Conservation (phyloP, 2,329 filamentous ascomycete genomes). For the Hypomyces perniciosus region DNA sequence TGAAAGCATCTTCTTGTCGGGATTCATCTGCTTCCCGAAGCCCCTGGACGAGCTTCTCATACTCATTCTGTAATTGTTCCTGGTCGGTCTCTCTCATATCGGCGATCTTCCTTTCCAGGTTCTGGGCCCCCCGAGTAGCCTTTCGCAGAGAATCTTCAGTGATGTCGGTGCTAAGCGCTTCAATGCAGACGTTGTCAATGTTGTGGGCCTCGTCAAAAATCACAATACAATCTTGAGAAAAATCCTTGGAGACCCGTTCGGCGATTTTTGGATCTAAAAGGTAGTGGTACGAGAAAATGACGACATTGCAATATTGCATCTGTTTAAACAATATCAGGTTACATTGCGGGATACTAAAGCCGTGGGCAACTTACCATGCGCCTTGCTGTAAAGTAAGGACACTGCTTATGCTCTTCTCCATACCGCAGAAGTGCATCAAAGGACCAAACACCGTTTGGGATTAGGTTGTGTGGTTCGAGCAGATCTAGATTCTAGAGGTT, state of each 20-base stretch:
- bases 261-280: constrained; percentile 97
- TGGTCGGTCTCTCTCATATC: constrained; percentile 97
- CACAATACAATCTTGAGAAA: constrained; percentile 97
- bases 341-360: not conserved
- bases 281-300: constrained; percentile 99
- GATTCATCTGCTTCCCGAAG: constrained; percentile 82
- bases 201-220: constrained; percentile 99
- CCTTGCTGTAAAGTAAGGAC: constrained; percentile 91
- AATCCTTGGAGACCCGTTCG: constrained; percentile 86
- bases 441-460: constrained; percentile 93
- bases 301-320: constrained; percentile 99
- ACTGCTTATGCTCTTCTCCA: constrained; percentile 93
- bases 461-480: constrained; percentile 87
- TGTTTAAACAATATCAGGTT: constrained; percentile 26
- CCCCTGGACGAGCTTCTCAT: constrained; percentile 90
- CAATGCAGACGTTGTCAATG: constrained; percentile 99
- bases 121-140: constrained; percentile 83
- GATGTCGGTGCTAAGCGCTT: constrained; percentile 91
- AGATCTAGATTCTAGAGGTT: constrained; percentile 73
- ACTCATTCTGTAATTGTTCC: constrained; percentile 90
- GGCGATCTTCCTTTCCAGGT: constrained; percentile 81
- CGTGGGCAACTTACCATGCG: constrained; percentile 66
- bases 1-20: constrained; percentile 89
- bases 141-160: constrained; percentile 91
- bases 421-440: constrained; percentile 84